Evolutionary conservation across 2,329 filamentous ascomycete species (phyloP).

Genomic region (Cercospora sojina): DNA sequence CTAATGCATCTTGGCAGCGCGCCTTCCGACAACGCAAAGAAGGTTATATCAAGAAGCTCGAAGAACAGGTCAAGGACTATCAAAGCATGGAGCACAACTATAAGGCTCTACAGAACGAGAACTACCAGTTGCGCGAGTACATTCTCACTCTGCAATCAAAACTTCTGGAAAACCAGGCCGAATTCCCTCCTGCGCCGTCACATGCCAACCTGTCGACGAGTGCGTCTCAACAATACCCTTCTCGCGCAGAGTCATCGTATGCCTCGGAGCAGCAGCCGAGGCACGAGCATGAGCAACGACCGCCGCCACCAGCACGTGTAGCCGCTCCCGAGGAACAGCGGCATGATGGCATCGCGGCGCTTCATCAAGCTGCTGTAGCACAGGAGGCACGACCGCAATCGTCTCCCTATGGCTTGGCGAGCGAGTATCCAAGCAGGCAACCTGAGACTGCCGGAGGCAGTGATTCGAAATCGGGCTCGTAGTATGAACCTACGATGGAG

Average conservation of each 20-base stretch:
- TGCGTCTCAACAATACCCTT: slow-evolving; percentile 28
- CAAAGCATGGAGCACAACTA: slow-evolving; percentile 71
- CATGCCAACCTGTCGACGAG: slow-evolving; percentile 65
- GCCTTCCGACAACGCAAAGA: slow-evolving; percentile 98
- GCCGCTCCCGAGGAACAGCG: slow-evolving; percentile 24
- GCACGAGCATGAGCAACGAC: slow-evolving; percentile 26
- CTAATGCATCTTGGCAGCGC: slow-evolving; percentile 57
- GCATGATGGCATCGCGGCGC: slow-evolving; percentile 30
- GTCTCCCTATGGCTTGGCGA: slow-evolving; percentile 33
- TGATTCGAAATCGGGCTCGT: slow-evolving; percentile 18
- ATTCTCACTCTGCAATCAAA: slow-evolving; percentile 86
- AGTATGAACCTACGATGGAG: neutral
- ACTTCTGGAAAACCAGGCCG: slow-evolving; percentile 77
- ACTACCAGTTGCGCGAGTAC: slow-evolving; percentile 88
- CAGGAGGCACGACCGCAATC: slow-evolving; percentile 27
- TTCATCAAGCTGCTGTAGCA: slow-evolving; percentile 31
- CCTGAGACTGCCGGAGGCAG: slow-evolving; percentile 1
- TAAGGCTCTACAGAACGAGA: slow-evolving; percentile 82
- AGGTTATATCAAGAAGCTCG: slow-evolving; percentile 95
- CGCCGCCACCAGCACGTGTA: slow-evolving; percentile 25
- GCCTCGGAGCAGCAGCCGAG: slow-evolving; percentile 27
- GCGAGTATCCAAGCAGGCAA: slow-evolving; percentile 21
- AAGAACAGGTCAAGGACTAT: slow-evolving; percentile 85
- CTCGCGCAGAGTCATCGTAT: slow-evolving; percentile 23
- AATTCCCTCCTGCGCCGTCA: slow-evolving; percentile 78